Base-by-base conservation (phyloP, 306 rosid species). In the Rosa rugosa region DNA sequence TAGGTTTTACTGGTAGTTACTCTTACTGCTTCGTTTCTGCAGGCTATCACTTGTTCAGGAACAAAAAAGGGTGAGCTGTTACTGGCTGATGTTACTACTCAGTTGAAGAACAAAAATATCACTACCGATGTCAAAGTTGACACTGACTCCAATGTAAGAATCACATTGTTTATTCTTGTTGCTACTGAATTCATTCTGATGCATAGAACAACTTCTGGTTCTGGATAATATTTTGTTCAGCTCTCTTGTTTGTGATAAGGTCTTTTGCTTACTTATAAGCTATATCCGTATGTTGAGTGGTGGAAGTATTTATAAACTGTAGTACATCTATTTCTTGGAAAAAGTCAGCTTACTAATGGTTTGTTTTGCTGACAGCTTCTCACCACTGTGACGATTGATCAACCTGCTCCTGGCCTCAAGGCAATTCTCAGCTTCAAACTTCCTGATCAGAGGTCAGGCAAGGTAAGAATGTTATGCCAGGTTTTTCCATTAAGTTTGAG, bases 381-480 rank as follows among this genome's bases (percentile, higher is more conserved):
- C 66, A 80, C 97, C 76, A 91, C 93, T 31, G 59, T 94, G 47
- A 94, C 98, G 11, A 80, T 90, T 23, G 85, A 90, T 72, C 92
- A 94, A 87, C 88, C 91, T 70, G 84, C 88, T 56, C 98, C 98
- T 73, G 97, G 98, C 25, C 54, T 94, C 79, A 94, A 94, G 90
- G 63, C 97, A 54, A 89, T 94, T 62, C 16, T 94, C 59, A 90
- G 86, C 91, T 83, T 90, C 90, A 89, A 80, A 73, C 85, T 90
- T 83, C 98, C 97, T 65, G 98, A 94, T 76, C 98, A 91, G 82
- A 91, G 89, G 84, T 91, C 98, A 81, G 94, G 97, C 76, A 94
- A 91, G 98, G 98, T 94, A 72, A 84, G 91, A 23, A 66, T 66
- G 13, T 74, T 44, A 50, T 27, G 4, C 18, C 16, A 5, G 16